Base-by-base conservation (phyloP, 495 filamentous ascomycete genomes). In the Penicillium antarcticum region DNA sequence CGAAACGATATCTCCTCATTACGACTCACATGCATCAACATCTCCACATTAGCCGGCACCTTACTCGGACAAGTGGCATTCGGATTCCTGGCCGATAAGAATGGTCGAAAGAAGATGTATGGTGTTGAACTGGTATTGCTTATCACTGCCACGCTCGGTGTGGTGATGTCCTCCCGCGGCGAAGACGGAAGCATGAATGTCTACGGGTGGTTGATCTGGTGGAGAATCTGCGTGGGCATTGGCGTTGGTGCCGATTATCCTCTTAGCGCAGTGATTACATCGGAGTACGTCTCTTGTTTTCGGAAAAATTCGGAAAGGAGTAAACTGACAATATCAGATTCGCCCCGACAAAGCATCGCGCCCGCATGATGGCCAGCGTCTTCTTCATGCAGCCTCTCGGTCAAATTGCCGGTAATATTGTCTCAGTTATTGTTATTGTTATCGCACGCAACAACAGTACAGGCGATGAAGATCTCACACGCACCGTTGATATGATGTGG, bases 311-410 rank as follows among this genome's bases (percentile, higher is more conserved):
- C n/a, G 19, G 10, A n/a, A 14, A 24, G 16, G 6, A 18, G n/a
- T 10, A 18, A 26, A 40, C 51, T 63, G 29, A 58, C 58, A 13
- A 42, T 49, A 29, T 11, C 24, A 79, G 76, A 57, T 87, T 81
- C 57, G 81, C 83, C 4, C 80, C 83, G 0, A 81, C 76, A 2
- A 76, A 77, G 41, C 76, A 75, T 21, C 67, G 85, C 16, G 82
- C 74, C 24, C 75, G 75, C 5, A 87, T 88, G 84, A 71, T 88
- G 63, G 81, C 80, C 7, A 77, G 77, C 4, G 80, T 88, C 13
- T 87, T 87, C 63, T 71, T 84, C 43, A 83, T 81, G 78, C 85
- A 88, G 42, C 78, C 83, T 0, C 54, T 87, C 6, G 85, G 84
- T 1, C 84, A 87, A 49, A 69, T 87, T n/a, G 70, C 79, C 7